Percentiles rank a stretch among this genome's conserved stretches.
Conservation (phyloP, 768 basidiomycete genomes). For the Leucogyrophana mollusca region DNA sequence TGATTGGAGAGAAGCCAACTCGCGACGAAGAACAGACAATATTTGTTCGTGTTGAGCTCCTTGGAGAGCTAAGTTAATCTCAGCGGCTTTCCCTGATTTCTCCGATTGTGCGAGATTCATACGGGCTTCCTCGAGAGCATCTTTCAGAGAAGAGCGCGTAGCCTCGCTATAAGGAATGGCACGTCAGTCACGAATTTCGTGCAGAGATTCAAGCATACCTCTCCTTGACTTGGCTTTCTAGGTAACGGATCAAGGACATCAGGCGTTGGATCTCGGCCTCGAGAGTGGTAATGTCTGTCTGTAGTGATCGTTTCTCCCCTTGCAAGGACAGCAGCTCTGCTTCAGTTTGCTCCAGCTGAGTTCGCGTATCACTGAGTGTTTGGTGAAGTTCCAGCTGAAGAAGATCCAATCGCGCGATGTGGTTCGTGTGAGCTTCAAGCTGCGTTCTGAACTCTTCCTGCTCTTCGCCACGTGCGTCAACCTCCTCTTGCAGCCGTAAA, state of each 20-base stretch:
- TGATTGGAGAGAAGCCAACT: constrained; percentile 51
- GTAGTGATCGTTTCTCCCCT: constrained; percentile 51
- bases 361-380: constrained; percentile 34
- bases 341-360: constrained; percentile 42
- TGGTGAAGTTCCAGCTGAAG: constrained; percentile 33
- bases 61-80: constrained; percentile 66
- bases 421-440: constrained; percentile 22
- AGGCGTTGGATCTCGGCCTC: constrained; percentile 67
- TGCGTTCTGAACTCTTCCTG: constrained; percentile 26
- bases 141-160: constrained; percentile 36
- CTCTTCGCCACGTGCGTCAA: constrained; percentile 30
- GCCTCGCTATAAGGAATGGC: constrained; percentile 41
- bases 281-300: constrained; percentile 55
- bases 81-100: constrained; percentile 57
- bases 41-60: constrained; percentile 67
- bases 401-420: constrained; percentile 30
- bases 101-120: constrained; percentile 51
- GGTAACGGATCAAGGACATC: constrained; percentile 56
- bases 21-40: constrained; percentile 53
- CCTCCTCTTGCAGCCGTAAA: constrained; percentile 38
- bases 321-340: constrained; percentile 35
- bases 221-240: constrained; percentile 65
- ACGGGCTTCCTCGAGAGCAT: constrained; percentile 40
- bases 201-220: constrained; percentile 39
- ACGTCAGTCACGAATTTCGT: constrained; percentile 8